Evolutionary conservation across 106 monocot species (phyloP), one percentile per base, ranked within the genome.

Genomic region (Allium sativum): DNA sequence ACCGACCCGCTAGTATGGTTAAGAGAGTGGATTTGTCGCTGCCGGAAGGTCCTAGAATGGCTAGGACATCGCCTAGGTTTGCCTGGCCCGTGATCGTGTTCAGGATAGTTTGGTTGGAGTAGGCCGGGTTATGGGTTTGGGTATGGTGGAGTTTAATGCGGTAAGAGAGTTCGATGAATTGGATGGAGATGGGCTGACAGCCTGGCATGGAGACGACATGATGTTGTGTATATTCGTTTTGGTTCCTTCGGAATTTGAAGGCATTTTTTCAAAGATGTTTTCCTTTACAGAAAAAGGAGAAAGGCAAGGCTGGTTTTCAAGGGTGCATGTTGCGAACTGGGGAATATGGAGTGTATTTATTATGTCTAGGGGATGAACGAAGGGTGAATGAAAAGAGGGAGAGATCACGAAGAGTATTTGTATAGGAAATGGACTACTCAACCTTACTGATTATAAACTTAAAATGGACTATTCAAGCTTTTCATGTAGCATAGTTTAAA

Each of bases 11-110:
- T 16, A 93, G 76, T 9, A 84, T 62, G 47, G 61, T 74, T 3
- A 93, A 68, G 13, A 93, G 75, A 10, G 88, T 93, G 9, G 93
- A 89, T 69, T 93, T 93, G 17, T 88, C 93, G 74, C 93, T 89
- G 10, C 93, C 88, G 4, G 93, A 93, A 0, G 93, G 93, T 18
- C 93, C 93, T 14, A 93, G 79, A 8, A 89, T 51, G 18, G 93
- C 93, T 0, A 89, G 73, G 9, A 93, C 12, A 71, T 93, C 88
- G 7, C 93, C 85, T 0, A 84, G 82, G 40, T 18, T 50, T 7
- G 64, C 93, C 40, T 56, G 65, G 13, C 88, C 93, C 10, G 79
- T 82, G 18, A 88, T 45, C 5, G 77, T 77, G 21, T 72, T 71
- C 2, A 93, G 77, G 31, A 93, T 85, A 10, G 64, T 76, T 10